A percentile compares a stretch with the other conserved stretches of the same genome.
These are phyloP conservation scores for Colletotrichum horii DNA, from an alignment of 2,329 filamentous ascomycete species.

Conservation along the genomic window DNA sequence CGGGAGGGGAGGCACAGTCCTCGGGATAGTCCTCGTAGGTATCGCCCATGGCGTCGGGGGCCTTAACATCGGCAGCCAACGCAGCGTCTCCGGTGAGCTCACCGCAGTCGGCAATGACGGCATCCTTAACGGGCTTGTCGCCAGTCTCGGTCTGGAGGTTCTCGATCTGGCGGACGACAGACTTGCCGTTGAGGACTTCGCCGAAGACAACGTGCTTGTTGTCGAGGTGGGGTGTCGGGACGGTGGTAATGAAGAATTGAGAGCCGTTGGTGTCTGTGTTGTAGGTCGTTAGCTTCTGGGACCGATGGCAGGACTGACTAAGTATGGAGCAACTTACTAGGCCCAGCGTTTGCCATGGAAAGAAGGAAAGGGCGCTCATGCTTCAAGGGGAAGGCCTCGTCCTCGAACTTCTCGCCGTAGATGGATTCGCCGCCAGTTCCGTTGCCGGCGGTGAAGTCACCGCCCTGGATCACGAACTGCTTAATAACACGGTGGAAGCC, in stretches of 20 bases:
- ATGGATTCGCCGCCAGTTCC: slow-evolving; percentile 97
- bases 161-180: slow-evolving; percentile 87
- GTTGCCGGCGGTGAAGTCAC: slow-evolving; percentile 94
- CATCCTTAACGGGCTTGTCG: slow-evolving; percentile 80
- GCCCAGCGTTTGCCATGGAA: slow-evolving; percentile 97
- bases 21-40: slow-evolving; percentile 96
- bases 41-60: slow-evolving; percentile 83
- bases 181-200: slow-evolving; percentile 92
- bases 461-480: slow-evolving; percentile 98
- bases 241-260: slow-evolving; percentile 98
- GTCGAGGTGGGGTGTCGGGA: slow-evolving; percentile 92
- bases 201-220: slow-evolving; percentile 98
- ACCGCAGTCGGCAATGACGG: slow-evolving; percentile 82
- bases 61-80: slow-evolving; percentile 68
- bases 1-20: slow-evolving; percentile 71
- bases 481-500: slow-evolving; percentile 97
- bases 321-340: slow-evolving; percentile 60
- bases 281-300: neutral
- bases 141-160: slow-evolving; percentile 74
- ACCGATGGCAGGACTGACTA: neutral
- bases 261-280: slow-evolving; percentile 85
- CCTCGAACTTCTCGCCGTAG: slow-evolving; percentile 95
- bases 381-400: slow-evolving; percentile 93
- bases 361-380: slow-evolving; percentile 93
- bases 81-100: slow-evolving; percentile 78